Evolutionary conservation across 352 stramenopile species (phyloP), one percentile per base, ranked within the genome.

Genomic region (Phytopythium litorale): DNA sequence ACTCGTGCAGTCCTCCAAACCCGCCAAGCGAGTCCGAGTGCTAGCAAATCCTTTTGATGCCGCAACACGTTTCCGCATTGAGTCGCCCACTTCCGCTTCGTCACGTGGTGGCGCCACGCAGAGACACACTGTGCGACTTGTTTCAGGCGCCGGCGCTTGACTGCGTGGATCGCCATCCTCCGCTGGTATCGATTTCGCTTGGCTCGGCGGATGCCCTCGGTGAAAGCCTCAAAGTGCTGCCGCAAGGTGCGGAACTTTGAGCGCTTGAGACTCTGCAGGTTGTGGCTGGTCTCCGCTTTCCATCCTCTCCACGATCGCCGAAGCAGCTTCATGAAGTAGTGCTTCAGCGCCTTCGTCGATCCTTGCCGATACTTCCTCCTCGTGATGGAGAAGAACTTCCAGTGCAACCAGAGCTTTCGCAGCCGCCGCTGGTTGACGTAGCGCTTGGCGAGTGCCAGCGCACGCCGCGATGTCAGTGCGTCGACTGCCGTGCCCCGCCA

Each of bases 381-480:
- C 15, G 69, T 67, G 32, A 80, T 84, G 4, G 82, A 86, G 56
- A 91, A 95, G 21, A 81, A 82, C 48, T 89, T 92, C 87, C 87
- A 95, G 48, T 90, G 68, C 49, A 77, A 62, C 87, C 87, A 95
- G 7, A 92, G 54, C 35, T 91, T 92, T 8, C 78, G 78, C 32
- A 91, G 64, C 0, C 74, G 68, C 4, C 75, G 66, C 23, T 86
- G 84, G 33, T 84, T 86, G 4, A 89, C 67, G 62, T 89, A 88
- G 7, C 84, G 62, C 33, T 79, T 82, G 1, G 79, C 82, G 3
- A 93, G 37, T 9, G 58, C 79, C 2, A 91, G 55, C 4, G 84
- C 77, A 13, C 84, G 63, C 49, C 76, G 69, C 15, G 61, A 75
- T 8, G 66, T 66, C 0, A 73, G 60, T 54, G 65, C 66, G 19